Evolutionary conservation across 768 basidiomycete species (phyloP).

Genomic region (Rhodotorula paludigena): DNA sequence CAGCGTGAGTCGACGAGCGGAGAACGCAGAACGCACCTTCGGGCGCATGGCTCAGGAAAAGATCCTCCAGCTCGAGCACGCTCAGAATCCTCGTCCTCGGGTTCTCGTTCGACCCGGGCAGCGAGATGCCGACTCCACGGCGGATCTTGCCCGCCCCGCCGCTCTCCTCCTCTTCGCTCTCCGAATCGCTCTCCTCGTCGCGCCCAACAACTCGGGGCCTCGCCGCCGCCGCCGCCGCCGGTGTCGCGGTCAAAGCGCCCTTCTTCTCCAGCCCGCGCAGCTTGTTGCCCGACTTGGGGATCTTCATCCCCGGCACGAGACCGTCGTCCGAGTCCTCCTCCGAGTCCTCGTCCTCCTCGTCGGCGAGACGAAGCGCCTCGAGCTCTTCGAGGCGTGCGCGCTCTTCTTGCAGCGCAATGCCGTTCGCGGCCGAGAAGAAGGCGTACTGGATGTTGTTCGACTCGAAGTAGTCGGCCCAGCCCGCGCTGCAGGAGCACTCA

Average conservation of each 20-base stretch:
- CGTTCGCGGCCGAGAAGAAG: constrained; percentile 89
- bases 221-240: background rate
- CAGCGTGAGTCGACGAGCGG: no score
- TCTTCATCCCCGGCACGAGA: constrained; percentile 40
- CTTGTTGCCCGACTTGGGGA: constrained; percentile 45
- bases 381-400: constrained; percentile 49
- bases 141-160: constrained; percentile 25
- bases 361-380: constrained; percentile 20
- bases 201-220: background rate
- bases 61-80: constrained; percentile 78
- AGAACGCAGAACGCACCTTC: constrained; percentile 49
- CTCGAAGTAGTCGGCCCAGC: constrained; percentile 92
- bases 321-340: constrained; percentile 43
- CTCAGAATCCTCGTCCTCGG: constrained; percentile 68
- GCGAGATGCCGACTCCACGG: constrained; percentile 29
- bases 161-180: constrained; percentile 30
- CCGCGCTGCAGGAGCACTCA: constrained; percentile 52
- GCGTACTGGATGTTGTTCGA: constrained; percentile 68
- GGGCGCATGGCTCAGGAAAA: constrained; percentile 69
- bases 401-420: constrained; percentile 73
- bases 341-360: constrained; percentile 38
- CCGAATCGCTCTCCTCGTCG: constrained; percentile 17
- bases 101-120: constrained; percentile 31
- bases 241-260: constrained; percentile 47
- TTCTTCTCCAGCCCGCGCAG: constrained; percentile 44